Evolutionary conservation across 805 yeast genomes (phyloP), one percentile per base, ranked within the genome.

Genomic region (Candida incommunis): DNA sequence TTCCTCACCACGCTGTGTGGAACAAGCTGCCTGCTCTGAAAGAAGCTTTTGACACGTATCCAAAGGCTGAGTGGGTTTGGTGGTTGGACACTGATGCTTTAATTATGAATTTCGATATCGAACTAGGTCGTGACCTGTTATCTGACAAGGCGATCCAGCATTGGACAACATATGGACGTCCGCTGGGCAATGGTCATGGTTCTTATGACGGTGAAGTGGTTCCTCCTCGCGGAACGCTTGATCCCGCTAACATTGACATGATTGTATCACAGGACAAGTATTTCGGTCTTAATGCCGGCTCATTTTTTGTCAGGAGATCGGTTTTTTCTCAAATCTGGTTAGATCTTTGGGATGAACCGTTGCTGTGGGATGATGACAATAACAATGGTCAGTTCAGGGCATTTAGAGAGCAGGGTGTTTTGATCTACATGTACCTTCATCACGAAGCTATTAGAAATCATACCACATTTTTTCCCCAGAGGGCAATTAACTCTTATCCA

Each of bases 301-400:
- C 94, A 2, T 90, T 90, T 58, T 67, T 92, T 50, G 72, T 90
- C 56, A 74, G 84, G 55, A 74, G 92, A 50, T 79, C 87, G 13
- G 78, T 75, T 23, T 90, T 97, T 97, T 65, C 92, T 2, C 90
- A 82, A 48, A 67, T 85, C 60, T 64, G 92, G 47, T 69, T 90
- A 45, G 97, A 90, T 60, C 58, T 78, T 16, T 87, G 96, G 95
- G 92, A 97, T 96, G 97, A 90, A 58, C 98, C 98, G 3, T 94
- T 84, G 3, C 72, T 82, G 65, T 90, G 49, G 11, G 40, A 43
- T 15, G 49, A 90, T 65, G 97, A 90, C 66, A 96, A 90, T 62
- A 83, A 80, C 75, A 97, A 90, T 60, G 87, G 86, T 96, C 73
- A 78, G 47, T 90, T 47, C 47, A 9, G 97, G 97, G 96, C 86